These are phyloP conservation scores for Mimosa bimucronata DNA, from an alignment of 306 rosid genomes.

Conservation along the genomic window DNA sequence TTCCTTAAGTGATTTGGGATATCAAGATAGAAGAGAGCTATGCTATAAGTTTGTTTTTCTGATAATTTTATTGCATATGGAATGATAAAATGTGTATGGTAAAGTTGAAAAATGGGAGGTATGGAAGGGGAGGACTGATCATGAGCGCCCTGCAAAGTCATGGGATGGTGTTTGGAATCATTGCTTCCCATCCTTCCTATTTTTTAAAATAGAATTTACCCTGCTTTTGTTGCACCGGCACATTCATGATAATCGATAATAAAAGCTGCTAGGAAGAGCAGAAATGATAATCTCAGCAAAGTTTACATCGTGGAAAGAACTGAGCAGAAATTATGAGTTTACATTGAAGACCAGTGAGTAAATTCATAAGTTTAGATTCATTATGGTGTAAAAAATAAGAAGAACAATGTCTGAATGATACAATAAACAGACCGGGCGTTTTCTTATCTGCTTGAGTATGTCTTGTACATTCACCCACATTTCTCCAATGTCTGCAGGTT, in stretches of 20 bases:
- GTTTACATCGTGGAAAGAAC: too few relatives aligned
- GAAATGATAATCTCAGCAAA: too few relatives aligned
- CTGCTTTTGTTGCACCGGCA: too few relatives aligned
- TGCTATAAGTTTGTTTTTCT: neutral
- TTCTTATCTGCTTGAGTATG: neutral
- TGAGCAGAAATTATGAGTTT: too few relatives aligned
- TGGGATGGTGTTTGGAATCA: too few relatives aligned
- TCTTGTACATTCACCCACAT: neutral
- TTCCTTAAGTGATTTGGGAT: too few relatives aligned
- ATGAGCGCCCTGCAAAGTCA: too few relatives aligned
- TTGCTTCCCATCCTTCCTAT: too few relatives aligned
- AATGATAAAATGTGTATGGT: constrained; percentile 15
- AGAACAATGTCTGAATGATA: neutral
- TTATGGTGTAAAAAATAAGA: neutral
- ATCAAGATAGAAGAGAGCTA: neutral
- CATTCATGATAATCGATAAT: too few relatives aligned
- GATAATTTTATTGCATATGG: neutral
- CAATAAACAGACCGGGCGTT: neutral
- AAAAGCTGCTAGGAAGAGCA: too few relatives aligned
- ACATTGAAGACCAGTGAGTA: neutral
- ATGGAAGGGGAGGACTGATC: constrained; percentile 11
- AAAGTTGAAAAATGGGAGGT: neutral
- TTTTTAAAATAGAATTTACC: too few relatives aligned
- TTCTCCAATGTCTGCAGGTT: constrained; percentile 66
- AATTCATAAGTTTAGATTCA: too few relatives aligned